Evolutionary conservation across 1,284 basidiomycete species (phyloP), one percentile per base, ranked within the genome.

Genomic region (Fomitopsis palustris): DNA sequence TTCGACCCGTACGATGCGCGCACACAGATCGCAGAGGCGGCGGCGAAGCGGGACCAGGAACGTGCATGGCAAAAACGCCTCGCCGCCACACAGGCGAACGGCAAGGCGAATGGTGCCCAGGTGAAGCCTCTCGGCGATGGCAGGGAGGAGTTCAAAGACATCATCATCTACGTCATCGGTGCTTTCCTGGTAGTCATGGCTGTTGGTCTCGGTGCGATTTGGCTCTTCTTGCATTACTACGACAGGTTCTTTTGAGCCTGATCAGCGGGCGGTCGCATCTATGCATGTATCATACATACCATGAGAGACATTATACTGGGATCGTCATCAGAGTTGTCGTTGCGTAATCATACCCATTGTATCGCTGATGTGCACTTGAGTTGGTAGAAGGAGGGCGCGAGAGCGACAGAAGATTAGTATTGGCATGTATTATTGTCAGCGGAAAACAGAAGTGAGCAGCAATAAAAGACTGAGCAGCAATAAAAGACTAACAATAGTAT

Each of bases 1-100:
- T 77, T 82, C 67, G 72, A 81, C 67, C 71, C 78, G 1, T 67
- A 65, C 27, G 90, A 92, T 72, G 80, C 84, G 2, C 85, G 90
- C 7, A 72, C 81, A 14, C 69, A 71, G n/a, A 77, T 86, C 57
- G 73, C 80, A 31, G 65, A 74, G 23, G 67, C 72, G 19, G 78
- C 81, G 12, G 68, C 77, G 43, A 72, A 72, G 43, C 72, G 74
- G 38, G 78, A 81, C 41, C 65, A 64, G 10, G 74, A 74, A 52
- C 66, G 77, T 8, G 67, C 76, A 53, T 73, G 78, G 69, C 72
- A 85, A 71, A 75, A 82, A 74, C 78, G 81, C 27, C 55, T 73
- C 2, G 61, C 61, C 35, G 69, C 67, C 33, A 52, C 27, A 12
- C 62, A 61, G 17, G 58, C 58, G n/a, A 60, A 60, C 38, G 61